Percentiles rank a stretch among this genome's conserved stretches.
Evolutionary conservation across 78 protist species (phyloP).

Genomic region (Dictyostelium purpureum): DNA sequence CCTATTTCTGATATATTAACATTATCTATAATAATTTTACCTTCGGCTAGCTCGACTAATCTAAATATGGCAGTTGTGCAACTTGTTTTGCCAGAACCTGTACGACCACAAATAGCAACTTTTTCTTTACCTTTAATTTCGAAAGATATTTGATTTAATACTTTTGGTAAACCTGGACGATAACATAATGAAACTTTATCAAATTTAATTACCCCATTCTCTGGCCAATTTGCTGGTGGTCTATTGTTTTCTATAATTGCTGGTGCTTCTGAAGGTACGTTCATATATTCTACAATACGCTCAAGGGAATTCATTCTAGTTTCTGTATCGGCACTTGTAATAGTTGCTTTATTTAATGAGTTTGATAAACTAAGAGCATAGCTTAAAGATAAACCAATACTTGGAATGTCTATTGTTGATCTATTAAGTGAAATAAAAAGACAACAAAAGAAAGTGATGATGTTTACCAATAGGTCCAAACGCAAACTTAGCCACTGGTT

Average conservation of each 20-base stretch:
- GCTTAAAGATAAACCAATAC: constrained; percentile 69
- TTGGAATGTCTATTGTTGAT: constrained; percentile 2
- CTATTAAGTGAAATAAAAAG: not conserved
- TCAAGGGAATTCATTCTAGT: constrained; percentile 83
- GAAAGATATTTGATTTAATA: constrained; percentile 57
- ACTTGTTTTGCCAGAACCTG: constrained; percentile 94
- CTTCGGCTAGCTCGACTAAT: no score
- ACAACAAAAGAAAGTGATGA: constrained; percentile 44
- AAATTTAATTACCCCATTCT: constrained; percentile 62
- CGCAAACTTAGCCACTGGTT: constrained; percentile 88
- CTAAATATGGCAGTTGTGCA: no score
- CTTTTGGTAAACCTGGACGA: constrained; percentile 62
- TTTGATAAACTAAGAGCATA: constrained; percentile 62
- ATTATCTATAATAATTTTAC: no score
- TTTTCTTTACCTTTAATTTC: not conserved
- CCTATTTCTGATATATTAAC: no score
- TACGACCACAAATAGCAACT: constrained; percentile 84
- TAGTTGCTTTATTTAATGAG: constrained; percentile 5
- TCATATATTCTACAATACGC: constrained; percentile 4
- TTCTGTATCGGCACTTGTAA: constrained; percentile 74
- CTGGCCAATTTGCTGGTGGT: constrained; percentile 85
- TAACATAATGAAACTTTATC: constrained; percentile 75
- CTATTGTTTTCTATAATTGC: not conserved
- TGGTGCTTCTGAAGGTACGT: constrained; percentile 53
- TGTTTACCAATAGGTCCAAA: constrained; percentile 75